Conservation (phyloP, 306 rosid genomes). For the Erythrophleum fordii region DNA sequence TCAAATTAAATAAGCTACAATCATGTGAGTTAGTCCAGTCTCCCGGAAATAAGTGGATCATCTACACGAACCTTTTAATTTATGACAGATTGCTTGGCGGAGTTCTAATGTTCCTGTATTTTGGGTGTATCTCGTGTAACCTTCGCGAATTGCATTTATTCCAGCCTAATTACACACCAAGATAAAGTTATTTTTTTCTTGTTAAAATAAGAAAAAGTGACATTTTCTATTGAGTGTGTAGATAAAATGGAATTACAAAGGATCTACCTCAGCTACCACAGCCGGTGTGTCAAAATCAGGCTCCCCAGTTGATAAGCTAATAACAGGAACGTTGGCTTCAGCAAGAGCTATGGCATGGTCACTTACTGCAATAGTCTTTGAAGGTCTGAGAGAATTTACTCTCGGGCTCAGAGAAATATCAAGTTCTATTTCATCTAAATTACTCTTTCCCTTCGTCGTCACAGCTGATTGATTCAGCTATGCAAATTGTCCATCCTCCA, state of each 20-base stretch:
- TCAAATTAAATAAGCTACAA: too few species aligned
- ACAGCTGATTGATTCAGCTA: neutral
- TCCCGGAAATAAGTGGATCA: neutral
- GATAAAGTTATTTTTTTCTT: neutral
- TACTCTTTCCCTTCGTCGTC: slow-evolving; percentile 43
- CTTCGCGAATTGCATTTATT: slow-evolving; percentile 85
- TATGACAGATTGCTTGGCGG: slow-evolving; percentile 82
- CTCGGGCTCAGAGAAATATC: slow-evolving; percentile 77
- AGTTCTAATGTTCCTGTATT: slow-evolving; percentile 77
- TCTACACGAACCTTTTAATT: slow-evolving; percentile 69
- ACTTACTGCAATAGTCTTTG: slow-evolving; percentile 75
- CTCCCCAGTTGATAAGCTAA: slow-evolving; percentile 83
- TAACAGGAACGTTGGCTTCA: slow-evolving; percentile 80
- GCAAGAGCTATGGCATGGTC: slow-evolving; percentile 84
- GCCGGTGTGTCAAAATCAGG: slow-evolving; percentile 88
- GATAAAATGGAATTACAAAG: neutral
- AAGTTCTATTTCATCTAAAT: slow-evolving; percentile 42
- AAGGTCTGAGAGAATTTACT: slow-evolving; percentile 77
- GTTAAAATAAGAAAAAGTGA: too few species aligned
- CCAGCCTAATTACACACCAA: slow-evolving; percentile 63
- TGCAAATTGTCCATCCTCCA: slow-evolving; percentile 20
- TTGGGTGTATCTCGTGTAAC: slow-evolving; percentile 75
- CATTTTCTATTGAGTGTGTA: too few species aligned
- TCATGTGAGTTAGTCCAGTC: too few species aligned
- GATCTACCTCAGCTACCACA: slow-evolving; percentile 56